phyloP scores from a whole-genome alignment of 148 eudicot genomes.

The Rheum nobile region DNA sequence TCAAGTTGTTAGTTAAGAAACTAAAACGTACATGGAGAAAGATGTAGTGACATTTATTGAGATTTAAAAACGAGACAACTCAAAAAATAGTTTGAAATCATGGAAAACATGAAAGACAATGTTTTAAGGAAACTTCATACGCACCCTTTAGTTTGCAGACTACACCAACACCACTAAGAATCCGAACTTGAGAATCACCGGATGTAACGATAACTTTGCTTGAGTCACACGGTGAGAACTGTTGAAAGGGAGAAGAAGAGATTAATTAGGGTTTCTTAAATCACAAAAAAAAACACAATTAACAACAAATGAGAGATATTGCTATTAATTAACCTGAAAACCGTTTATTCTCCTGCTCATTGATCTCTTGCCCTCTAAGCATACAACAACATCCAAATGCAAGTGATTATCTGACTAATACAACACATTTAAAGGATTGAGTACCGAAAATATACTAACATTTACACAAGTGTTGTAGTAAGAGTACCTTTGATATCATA shows the following conservation, averaged over 20 bases:
- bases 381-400: background rate
- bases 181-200: background rate
- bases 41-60: too few relatives aligned
- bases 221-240: background rate
- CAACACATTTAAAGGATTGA: background rate
- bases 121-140: background rate
- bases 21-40: too few relatives aligned
- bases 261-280: background rate
- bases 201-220: background rate
- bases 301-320: background rate
- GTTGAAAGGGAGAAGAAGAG: background rate
- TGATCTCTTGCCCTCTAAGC: conserved; percentile 4
- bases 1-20: too few relatives aligned
- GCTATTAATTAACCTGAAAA: background rate
- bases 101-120: background rate
- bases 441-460: too few relatives aligned
- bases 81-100: too few relatives aligned
- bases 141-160: conserved; percentile 5
- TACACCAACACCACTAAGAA: conserved; percentile 1
- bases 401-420: background rate
- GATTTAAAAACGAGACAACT: too few relatives aligned
- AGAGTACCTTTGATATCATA: conserved; percentile 1
- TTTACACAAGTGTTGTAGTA: background rate
- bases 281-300: background rate
- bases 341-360: conserved; percentile 2